Evolutionary conservation across 176 grass and related monocot species (phyloP).

Genomic region (Triticum turgidum): DNA sequence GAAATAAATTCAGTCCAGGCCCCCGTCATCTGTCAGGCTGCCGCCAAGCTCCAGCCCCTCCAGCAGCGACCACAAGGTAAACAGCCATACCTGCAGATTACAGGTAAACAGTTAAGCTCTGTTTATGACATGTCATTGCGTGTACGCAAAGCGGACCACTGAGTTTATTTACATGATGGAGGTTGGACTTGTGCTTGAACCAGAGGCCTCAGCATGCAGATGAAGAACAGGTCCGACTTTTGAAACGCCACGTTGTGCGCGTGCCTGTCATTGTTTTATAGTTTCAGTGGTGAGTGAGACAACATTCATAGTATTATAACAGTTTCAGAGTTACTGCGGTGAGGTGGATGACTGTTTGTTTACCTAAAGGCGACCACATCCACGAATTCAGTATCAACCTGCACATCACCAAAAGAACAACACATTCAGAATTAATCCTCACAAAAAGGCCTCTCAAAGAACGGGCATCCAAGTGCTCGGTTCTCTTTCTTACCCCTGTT

Average conservation of each 20-base stretch:
- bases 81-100: too few species aligned
- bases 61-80: too few species aligned
- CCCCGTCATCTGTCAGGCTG: too few species aligned
- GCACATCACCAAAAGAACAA: conserved; percentile 20
- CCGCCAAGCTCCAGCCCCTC: too few species aligned
- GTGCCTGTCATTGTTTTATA: conserved; percentile 44
- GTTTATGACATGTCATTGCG: too few species aligned
- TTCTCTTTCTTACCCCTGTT: conserved; percentile 75
- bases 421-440: conserved; percentile 16
- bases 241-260: conserved; percentile 86
- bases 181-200: too few species aligned
- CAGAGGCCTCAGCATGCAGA: conserved; percentile 88
- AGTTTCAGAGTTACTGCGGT: not conserved
- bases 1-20: too few species aligned
- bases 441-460: not conserved
- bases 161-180: too few species aligned
- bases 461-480: not conserved
- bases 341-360: conserved; percentile 13
- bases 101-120: too few species aligned
- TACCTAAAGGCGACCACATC: conserved; percentile 94
- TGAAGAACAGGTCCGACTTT: conserved; percentile 97
- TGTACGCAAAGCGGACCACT: too few species aligned
- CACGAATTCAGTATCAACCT: conserved; percentile 86
- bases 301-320: not conserved
- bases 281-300: not conserved